Percentiles rank a stretch among this genome's conserved stretches.
These are phyloP conservation scores for Solanum gandarillasii DNA, from an alignment of 257 asterid genomes.

Conservation along the genomic window DNA sequence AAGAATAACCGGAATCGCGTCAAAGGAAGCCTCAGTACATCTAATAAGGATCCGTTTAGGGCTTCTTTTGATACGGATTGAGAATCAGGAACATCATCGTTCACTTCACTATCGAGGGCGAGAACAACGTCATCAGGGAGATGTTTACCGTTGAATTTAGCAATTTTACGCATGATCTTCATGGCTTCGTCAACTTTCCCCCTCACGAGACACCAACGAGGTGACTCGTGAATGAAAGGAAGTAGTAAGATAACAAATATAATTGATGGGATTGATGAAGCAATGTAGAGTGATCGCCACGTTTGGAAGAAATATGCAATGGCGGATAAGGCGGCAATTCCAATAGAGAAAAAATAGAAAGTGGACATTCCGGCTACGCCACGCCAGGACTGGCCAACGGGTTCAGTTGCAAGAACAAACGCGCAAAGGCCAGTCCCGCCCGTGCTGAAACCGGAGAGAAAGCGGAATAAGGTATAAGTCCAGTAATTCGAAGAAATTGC, in stretches of 20 bases:
- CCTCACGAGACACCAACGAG: slow-evolving; percentile 71
- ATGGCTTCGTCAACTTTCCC: slow-evolving; percentile 42
- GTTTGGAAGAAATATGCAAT: slow-evolving; percentile 50
- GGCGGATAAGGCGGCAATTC: slow-evolving; percentile 60
- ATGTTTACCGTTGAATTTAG: slow-evolving; percentile 30
- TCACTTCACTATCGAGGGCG: slow-evolving; percentile 45
- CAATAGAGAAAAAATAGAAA: slow-evolving; percentile 81
- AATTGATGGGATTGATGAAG: slow-evolving; percentile 56
- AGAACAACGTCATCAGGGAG: slow-evolving; percentile 39
- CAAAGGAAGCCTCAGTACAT: slow-evolving; percentile 41
- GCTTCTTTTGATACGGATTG: slow-evolving; percentile 9
- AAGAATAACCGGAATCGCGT: slow-evolving; percentile 55
- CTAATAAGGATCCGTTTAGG: slow-evolving; percentile 47
- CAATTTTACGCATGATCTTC: slow-evolving; percentile 51
- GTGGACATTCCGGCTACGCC: slow-evolving; percentile 88
- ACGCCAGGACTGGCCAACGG: slow-evolving; percentile 62
- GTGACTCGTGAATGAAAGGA: slow-evolving; percentile 77
- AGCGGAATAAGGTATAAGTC: slow-evolving; percentile 44
- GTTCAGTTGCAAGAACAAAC: slow-evolving; percentile 85
- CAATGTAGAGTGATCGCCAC: slow-evolving; percentile 69
- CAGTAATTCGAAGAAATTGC: slow-evolving; percentile 54
- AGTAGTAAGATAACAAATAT: slow-evolving; percentile 34
- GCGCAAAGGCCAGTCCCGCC: slow-evolving; percentile 90
- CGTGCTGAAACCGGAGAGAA: slow-evolving; percentile 83
- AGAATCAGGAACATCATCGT: not conserved